Percentiles rank a stretch among this genome's conserved stretches.
phyloP scores from a whole-genome alignment of 805 yeast species.

The Zygosaccharomyces bisporus region DNA sequence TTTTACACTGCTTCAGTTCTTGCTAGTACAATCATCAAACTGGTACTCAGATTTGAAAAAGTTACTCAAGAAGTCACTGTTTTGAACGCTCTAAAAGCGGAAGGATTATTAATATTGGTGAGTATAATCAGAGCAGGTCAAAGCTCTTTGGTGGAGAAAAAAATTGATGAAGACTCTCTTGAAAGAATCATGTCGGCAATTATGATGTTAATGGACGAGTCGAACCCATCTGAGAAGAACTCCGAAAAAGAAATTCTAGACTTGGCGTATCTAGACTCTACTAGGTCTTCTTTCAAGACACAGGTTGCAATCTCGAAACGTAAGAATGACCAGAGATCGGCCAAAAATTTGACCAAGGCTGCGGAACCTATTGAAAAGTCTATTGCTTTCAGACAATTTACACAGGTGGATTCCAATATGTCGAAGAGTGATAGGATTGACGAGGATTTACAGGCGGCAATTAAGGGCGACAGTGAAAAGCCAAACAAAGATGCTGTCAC shows the following conservation, averaged over 20 bases:
- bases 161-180: constrained; percentile 94
- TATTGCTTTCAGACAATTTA: constrained; percentile 73
- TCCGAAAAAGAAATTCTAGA: constrained; percentile 44
- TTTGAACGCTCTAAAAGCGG: constrained; percentile 85
- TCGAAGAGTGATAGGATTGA: constrained; percentile 44
- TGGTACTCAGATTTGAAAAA: constrained; percentile 70
- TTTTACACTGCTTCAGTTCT: constrained; percentile 86
- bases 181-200: constrained; percentile 90
- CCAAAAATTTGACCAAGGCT: constrained; percentile 54
- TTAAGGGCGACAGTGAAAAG: constrained; percentile 39
- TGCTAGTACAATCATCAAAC: constrained; percentile 82
- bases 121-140: constrained; percentile 87
- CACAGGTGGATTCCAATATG: constrained; percentile 41
- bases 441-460: constrained; percentile 59
- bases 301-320: constrained; percentile 62
- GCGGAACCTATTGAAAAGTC: constrained; percentile 78
- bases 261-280: constrained; percentile 77
- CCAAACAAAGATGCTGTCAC: constrained; percentile 56
- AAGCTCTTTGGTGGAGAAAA: constrained; percentile 60
- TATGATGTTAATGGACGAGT: constrained; percentile 61
- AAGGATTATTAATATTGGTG: constrained; percentile 88
- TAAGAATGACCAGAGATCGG: constrained; percentile 53
- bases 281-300: constrained; percentile 74
- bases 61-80: constrained; percentile 51
- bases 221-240: constrained; percentile 44